Evolutionary conservation across 805 yeast species (phyloP).

Genomic region (Kluyveromyces starmeri): DNA sequence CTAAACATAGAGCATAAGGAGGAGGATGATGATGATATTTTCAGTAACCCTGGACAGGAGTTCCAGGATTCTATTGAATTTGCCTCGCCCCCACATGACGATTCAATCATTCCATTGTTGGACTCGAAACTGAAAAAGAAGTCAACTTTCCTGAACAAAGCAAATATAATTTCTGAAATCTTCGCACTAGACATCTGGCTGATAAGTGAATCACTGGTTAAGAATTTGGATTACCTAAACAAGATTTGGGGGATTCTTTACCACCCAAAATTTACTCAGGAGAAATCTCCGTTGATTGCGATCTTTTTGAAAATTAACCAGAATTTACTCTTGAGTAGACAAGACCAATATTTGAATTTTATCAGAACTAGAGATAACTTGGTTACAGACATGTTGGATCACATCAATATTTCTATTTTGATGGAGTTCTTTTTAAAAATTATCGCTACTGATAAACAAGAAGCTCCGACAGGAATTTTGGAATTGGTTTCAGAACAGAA

Average conservation of each 20-base stretch:
- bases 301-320: conserved; percentile 85
- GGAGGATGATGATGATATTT: conserved; percentile 17
- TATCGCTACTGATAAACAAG: conserved; percentile 86
- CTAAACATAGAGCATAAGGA: background rate
- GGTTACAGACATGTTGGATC: conserved; percentile 55
- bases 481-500: conserved; percentile 67
- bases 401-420: conserved; percentile 79
- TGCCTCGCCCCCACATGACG: background rate
- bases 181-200: conserved; percentile 88
- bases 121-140: conserved; percentile 4
- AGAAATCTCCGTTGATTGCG: conserved; percentile 66
- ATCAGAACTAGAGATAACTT: conserved; percentile 43
- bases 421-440: conserved; percentile 86
- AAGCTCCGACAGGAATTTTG: conserved; percentile 79
- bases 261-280: conserved; percentile 41
- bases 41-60: conserved; percentile 1
- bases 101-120: conserved; percentile 2
- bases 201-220: conserved; percentile 79
- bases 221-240: conserved; percentile 50
- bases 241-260: conserved; percentile 75
- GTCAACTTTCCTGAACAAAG: conserved; percentile 15
- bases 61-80: background rate
- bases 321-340: conserved; percentile 74
- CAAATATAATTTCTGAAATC: conserved; percentile 53
- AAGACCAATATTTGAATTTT: conserved; percentile 29